Percentiles rank a stretch among this genome's conserved stretches.
phyloP scores from a whole-genome alignment of 306 rosid genomes.

The Citrullus amarus region DNA sequence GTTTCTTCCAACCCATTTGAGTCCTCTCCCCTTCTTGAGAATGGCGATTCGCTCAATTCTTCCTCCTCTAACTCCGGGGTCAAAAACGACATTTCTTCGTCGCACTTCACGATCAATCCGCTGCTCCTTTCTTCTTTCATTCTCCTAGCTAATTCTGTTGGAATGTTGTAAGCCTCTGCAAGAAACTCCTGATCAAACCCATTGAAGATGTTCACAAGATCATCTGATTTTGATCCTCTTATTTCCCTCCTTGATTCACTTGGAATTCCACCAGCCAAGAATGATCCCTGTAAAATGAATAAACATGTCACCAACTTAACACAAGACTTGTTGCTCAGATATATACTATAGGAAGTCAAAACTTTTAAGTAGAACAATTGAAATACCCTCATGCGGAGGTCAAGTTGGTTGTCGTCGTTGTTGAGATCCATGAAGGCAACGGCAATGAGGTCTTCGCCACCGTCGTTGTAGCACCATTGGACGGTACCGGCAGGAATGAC shows the following conservation, averaged over 20 bases:
- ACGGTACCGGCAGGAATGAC: constrained; percentile 10
- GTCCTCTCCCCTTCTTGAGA: neutral
- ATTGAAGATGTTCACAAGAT: neutral
- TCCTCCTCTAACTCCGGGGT: constrained; percentile 4
- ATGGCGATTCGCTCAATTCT: neutral
- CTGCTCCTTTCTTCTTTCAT: neutral
- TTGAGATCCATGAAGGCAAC: constrained; percentile 16
- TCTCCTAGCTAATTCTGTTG: neutral
- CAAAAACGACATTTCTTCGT: constrained; percentile 9
- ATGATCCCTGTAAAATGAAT: neutral
- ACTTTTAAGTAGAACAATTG: neutral
- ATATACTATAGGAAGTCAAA: neutral
- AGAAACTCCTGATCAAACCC: constrained; percentile 11
- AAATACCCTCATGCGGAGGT: constrained; percentile 11
- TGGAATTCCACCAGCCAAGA: constrained; percentile 15
- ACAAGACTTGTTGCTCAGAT: neutral
- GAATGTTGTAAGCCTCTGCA: constrained; percentile 15
- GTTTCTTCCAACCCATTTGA: constrained; percentile 16
- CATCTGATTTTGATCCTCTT: neutral
- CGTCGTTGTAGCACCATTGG: constrained; percentile 17
- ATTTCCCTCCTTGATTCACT: neutral
- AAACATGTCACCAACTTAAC: neutral
- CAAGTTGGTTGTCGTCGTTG: constrained; percentile 20
- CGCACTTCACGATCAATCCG: constrained; percentile 8
- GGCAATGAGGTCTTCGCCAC: constrained; percentile 7